phyloP scores from a whole-genome alignment of 2,329 filamentous ascomycete species.

The Colletotrichum lupini region DNA sequence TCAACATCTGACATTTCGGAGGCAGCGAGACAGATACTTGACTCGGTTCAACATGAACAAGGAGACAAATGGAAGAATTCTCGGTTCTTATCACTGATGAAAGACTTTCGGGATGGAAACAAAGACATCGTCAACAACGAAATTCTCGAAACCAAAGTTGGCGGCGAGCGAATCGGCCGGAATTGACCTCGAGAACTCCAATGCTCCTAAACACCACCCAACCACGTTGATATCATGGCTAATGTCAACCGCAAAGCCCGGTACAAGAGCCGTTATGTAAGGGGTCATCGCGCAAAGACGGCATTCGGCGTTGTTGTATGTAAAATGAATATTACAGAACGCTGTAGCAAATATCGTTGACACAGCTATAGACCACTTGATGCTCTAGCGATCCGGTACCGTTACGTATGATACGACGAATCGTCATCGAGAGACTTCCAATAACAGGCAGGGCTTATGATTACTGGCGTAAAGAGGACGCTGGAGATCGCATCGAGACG shows the following conservation, averaged over 20 bases:
- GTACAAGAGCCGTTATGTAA: background rate
- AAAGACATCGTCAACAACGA: conserved; percentile 57
- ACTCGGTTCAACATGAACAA: conserved; percentile 55
- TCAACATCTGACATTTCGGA: conserved; percentile 49
- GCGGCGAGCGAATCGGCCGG: background rate
- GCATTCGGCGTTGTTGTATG: background rate
- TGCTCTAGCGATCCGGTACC: background rate
- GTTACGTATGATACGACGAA: too few species aligned
- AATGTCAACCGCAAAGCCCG: background rate
- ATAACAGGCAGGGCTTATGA: too few species aligned
- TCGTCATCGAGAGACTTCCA: too few species aligned
- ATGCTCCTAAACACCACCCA: background rate
- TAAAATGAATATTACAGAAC: background rate
- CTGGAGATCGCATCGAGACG: too few species aligned
- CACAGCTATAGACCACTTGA: background rate
- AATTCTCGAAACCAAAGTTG: conserved; percentile 45
- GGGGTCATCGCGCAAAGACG: background rate
- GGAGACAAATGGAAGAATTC: conserved; percentile 61
- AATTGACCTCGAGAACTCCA: background rate
- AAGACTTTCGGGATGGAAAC: conserved; percentile 56
- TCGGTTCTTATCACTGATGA: conserved; percentile 56
- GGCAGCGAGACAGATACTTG: conserved; percentile 54
- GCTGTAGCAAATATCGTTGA: background rate
- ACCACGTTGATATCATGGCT: background rate
- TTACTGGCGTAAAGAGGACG: too few species aligned